Conservation (phyloP, 345 rosid genomes). For the Ricinus communis region DNA sequence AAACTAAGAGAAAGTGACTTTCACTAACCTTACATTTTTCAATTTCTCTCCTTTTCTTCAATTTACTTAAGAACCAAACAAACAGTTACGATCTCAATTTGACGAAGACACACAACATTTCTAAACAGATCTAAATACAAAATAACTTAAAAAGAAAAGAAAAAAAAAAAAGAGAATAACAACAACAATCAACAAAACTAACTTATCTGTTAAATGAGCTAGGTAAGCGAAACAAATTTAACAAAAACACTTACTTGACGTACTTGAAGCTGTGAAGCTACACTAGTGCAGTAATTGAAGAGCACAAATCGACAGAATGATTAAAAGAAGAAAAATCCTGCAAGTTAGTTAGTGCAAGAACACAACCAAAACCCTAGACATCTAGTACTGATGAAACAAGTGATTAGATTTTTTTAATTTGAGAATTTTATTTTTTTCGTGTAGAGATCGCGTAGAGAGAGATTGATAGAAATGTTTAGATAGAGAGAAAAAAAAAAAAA, state of each 20-base stretch:
- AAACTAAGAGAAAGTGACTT: neutral
- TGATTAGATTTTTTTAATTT: neutral
- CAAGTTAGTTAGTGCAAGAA: neutral
- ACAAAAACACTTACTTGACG: conserved; percentile 22
- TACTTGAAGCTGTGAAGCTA: conserved; percentile 27
- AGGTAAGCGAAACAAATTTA: neutral
- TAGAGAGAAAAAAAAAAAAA: conserved; percentile 18
- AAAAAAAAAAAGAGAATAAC: neutral
- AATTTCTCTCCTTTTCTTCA: conserved; percentile 7
- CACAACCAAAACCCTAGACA: conserved; percentile 25
- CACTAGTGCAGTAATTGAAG: conserved; percentile 8
- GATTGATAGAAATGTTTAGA: conserved; percentile 21
- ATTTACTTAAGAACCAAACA: conserved; percentile 24
- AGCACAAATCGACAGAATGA: neutral
- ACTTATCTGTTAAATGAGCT: neutral
- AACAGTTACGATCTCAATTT: conserved; percentile 21
- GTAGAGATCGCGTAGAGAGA: conserved; percentile 32
- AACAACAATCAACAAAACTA: conserved; percentile 2
- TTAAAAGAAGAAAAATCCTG: neutral
- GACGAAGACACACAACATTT: conserved; percentile 9
- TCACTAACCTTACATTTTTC: conserved; percentile 1
- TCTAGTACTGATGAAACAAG: conserved; percentile 3
- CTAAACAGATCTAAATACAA: conserved; percentile 37
- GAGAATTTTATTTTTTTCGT: neutral
- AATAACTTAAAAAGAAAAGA: neutral